phyloP scores from a whole-genome alignment of 306 rosid genomes.

The Lotus japonicus region DNA sequence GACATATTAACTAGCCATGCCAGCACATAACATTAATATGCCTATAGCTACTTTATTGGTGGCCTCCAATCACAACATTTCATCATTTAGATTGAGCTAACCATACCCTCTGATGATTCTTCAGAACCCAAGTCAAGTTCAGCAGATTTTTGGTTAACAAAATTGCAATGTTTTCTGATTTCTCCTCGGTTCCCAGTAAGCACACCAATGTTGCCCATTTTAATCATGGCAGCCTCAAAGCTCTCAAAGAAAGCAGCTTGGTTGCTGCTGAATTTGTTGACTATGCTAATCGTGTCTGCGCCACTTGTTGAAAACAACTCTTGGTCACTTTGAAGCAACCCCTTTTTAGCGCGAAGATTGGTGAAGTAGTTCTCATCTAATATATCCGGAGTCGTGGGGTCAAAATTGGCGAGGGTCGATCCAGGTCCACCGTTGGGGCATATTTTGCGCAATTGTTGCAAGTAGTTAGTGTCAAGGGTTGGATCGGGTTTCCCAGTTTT shows the following conservation, averaged over 20 bases:
- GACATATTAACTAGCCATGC: too few relatives aligned
- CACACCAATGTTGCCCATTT: constrained; percentile 33
- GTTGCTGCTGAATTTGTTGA: neutral
- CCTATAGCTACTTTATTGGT: too few relatives aligned
- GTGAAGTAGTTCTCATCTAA: constrained; percentile 29
- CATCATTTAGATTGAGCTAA: too few relatives aligned
- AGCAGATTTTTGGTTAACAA: constrained; percentile 17
- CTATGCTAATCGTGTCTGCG: constrained; percentile 21
- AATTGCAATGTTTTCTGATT: constrained; percentile 24
- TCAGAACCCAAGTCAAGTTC: neutral
- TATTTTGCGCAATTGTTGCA: neutral
- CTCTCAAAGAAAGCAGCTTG: constrained; percentile 8
- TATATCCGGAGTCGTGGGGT: constrained; percentile 20
- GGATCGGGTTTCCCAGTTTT: constrained; percentile 20
- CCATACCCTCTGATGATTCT: too few relatives aligned
- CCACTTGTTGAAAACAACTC: constrained; percentile 26
- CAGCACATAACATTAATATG: too few relatives aligned
- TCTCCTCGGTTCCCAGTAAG: constrained; percentile 24
- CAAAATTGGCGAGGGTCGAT: constrained; percentile 7
- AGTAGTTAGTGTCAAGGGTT: constrained; percentile 23
- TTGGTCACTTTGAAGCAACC: constrained; percentile 32
- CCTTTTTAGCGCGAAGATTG: constrained; percentile 18
- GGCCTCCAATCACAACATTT: too few relatives aligned
- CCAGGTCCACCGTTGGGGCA: constrained; percentile 16
- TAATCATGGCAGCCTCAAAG: constrained; percentile 22